Evolutionary conservation across 2,329 filamentous ascomycete genomes (phyloP).

Genomic region (Colletotrichum graminicola): DNA sequence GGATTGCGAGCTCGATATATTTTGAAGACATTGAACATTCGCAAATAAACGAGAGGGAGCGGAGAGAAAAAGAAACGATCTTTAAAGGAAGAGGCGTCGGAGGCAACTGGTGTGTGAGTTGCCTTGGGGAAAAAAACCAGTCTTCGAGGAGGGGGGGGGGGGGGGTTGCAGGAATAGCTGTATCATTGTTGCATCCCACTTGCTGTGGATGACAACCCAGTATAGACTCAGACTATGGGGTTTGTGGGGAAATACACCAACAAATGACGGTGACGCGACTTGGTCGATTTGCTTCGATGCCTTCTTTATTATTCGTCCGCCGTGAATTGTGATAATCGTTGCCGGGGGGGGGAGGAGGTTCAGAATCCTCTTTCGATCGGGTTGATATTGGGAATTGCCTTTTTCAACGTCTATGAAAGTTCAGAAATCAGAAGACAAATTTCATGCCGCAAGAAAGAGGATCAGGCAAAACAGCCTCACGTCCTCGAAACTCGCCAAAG

Average conservation of each 20-base stretch:
- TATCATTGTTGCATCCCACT: neutral
- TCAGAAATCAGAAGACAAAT: too few relatives aligned
- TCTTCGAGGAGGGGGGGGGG: neutral
- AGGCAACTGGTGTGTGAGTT: neutral
- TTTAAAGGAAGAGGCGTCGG: neutral
- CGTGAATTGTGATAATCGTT: neutral
- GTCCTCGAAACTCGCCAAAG: neutral
- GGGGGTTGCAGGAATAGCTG: constrained; percentile 14
- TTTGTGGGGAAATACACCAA: constrained; percentile 15
- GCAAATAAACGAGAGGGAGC: neutral
- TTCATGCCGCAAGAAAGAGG: neutral
- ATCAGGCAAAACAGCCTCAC: neutral
- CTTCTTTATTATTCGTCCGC: too few relatives aligned
- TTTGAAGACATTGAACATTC: neutral
- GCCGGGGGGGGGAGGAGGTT: too few relatives aligned
- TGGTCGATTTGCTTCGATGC: neutral
- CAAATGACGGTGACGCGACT: neutral
- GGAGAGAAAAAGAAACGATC: neutral
- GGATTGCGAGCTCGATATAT: neutral
- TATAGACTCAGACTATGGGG: neutral
- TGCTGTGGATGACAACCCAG: neutral
- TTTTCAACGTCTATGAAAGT: neutral
- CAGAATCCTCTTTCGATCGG: too few relatives aligned
- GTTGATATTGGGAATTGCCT: too few relatives aligned
- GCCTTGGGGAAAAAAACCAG: neutral